phyloP scores from a whole-genome alignment of 2,329 filamentous ascomycete genomes.

The Thielaviopsis euricoi region DNA sequence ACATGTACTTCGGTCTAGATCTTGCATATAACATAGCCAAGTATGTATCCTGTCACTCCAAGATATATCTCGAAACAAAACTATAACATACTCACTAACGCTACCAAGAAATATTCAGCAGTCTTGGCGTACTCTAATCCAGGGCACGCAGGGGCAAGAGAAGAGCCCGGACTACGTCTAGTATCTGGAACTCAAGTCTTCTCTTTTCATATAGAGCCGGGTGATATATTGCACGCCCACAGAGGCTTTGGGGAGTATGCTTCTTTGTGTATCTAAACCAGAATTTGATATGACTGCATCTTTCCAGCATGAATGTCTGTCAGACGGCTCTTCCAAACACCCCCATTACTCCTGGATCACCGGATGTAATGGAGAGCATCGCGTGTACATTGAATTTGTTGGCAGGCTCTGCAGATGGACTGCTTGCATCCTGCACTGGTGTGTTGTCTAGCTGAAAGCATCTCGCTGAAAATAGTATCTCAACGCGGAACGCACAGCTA shows the following conservation, averaged over 20 bases:
- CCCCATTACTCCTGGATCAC: too few relatives aligned
- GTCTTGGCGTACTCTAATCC: neutral
- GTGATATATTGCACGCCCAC: neutral
- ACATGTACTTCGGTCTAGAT: too few relatives aligned
- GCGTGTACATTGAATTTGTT: neutral
- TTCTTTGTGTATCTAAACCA: neutral
- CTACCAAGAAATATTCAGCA: neutral
- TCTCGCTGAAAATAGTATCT: neutral
- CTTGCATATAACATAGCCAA: too few relatives aligned
- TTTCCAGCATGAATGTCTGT: neutral
- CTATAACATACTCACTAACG: neutral
- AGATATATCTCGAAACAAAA: neutral
- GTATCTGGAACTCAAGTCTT: neutral
- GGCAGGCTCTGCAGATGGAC: neutral
- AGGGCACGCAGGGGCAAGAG: neutral
- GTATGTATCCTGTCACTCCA: neutral
- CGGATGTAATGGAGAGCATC: neutral
- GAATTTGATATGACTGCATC: neutral
- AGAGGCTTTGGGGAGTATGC: neutral
- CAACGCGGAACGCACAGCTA: neutral
- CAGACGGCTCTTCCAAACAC: neutral
- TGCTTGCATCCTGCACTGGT: neutral
- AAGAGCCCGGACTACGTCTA: neutral
- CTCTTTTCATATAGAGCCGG: neutral
- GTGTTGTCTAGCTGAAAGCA: neutral